phyloP scores from a whole-genome alignment of 2,329 filamentous ascomycete species.

The Calonectria ilicicola region DNA sequence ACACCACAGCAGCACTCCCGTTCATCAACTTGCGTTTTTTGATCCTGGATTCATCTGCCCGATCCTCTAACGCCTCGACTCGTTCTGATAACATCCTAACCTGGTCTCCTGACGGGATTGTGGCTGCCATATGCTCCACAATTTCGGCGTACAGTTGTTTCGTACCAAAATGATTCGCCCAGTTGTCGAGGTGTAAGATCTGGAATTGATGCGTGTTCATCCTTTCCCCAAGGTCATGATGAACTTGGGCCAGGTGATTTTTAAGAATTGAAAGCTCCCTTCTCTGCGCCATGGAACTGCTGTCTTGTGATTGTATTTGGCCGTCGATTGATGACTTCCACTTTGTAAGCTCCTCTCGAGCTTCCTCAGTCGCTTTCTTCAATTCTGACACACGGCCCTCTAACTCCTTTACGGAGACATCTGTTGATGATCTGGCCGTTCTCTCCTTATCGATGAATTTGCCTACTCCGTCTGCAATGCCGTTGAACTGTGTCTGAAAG shows the following conservation, averaged over 20 bases:
- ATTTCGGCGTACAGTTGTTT: conserved; percentile 56
- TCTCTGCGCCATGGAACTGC: background rate
- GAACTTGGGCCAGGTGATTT: conserved; percentile 11
- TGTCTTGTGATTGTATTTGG: background rate
- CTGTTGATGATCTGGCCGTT: conserved; percentile 16
- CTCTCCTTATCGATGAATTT: conserved; percentile 38
- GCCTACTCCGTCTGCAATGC: conserved; percentile 28
- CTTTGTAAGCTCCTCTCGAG: background rate
- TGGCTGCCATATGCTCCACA: conserved; percentile 49
- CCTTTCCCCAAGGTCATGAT: conserved; percentile 36
- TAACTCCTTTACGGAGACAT: conserved; percentile 22
- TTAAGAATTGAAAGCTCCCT: conserved; percentile 5
- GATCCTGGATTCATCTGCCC: conserved; percentile 20
- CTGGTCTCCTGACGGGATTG: conserved; percentile 36
- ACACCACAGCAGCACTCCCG: conserved; percentile 27
- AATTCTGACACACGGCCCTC: conserved; percentile 4
- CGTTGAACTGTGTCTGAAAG: background rate
- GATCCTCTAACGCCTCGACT: conserved; percentile 37
- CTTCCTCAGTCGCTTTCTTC: background rate
- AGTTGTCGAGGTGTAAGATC: conserved; percentile 55
- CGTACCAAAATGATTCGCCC: conserved; percentile 63
- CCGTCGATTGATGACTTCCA: background rate
- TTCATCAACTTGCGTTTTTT: conserved; percentile 40
- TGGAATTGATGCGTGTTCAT: conserved; percentile 49
- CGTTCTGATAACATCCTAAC: conserved; percentile 33